Conservation (phyloP, 371 early-diverging fungal species). For the Sporodiniella umbellata region DNA sequence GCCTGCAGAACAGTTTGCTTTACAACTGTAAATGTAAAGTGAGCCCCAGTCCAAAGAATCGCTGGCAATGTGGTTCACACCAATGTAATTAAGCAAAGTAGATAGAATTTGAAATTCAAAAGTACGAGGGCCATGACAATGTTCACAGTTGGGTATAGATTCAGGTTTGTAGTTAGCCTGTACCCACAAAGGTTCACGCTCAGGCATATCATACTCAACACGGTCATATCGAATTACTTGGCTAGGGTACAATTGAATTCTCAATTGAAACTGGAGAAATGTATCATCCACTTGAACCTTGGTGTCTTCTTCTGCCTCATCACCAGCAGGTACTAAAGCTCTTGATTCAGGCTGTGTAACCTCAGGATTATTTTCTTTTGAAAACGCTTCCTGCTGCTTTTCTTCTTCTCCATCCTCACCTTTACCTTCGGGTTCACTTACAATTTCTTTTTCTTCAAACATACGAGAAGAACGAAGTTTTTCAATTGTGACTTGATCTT, state of each 20-base stretch:
- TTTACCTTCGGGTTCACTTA: slow-evolving; percentile 68
- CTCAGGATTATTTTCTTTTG: slow-evolving; percentile 29
- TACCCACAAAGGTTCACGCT: slow-evolving; percentile 77
- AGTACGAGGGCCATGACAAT: slow-evolving; percentile 71
- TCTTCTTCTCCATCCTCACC: slow-evolving; percentile 52
- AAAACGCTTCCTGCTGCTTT: slow-evolving; percentile 33
- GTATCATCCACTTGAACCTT: slow-evolving; percentile 86
- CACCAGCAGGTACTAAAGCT: slow-evolving; percentile 57
- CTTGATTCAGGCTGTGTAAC: slow-evolving; percentile 29
- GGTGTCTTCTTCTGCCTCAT: slow-evolving; percentile 74
- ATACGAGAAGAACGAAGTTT: slow-evolving; percentile 28
- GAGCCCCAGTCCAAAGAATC: slow-evolving; percentile 94
- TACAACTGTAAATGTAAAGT: slow-evolving; percentile 83
- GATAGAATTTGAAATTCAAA: slow-evolving; percentile 90
- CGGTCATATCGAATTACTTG: slow-evolving; percentile 88
- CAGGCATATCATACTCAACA: slow-evolving; percentile 60
- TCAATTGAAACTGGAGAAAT: slow-evolving; percentile 89
- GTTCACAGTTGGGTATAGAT: slow-evolving; percentile 70
- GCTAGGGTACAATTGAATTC: slow-evolving; percentile 73
- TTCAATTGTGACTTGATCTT: slow-evolving; percentile 13
- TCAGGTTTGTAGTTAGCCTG: slow-evolving; percentile 66
- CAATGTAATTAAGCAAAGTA: slow-evolving; percentile 77
- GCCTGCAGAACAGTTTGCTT: slow-evolving; percentile 69
- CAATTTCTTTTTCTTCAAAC: slow-evolving; percentile 75
- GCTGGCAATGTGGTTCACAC: slow-evolving; percentile 68